Evolutionary conservation across 2,329 filamentous ascomycete genomes (phyloP).

Genomic region (Paraconiothyrium sp.): DNA sequence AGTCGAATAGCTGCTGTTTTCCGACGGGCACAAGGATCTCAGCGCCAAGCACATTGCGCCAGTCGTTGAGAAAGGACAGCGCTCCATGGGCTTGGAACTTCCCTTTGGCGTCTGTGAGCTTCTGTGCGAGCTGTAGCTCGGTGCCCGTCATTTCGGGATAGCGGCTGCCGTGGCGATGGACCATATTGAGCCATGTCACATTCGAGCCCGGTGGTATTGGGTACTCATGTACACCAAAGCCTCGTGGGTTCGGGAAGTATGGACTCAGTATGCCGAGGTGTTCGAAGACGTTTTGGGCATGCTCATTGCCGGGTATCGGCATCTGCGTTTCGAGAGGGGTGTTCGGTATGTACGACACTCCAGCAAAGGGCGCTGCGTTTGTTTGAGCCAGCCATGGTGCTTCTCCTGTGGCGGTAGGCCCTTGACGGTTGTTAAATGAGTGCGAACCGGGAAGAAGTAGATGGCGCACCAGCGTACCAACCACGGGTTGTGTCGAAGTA

Average conservation of each 20-base stretch:
- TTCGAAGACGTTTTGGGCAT: constrained; percentile 74
- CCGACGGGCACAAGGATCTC: constrained; percentile 79
- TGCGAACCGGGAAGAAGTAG: not conserved
- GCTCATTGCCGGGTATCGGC: constrained; percentile 68
- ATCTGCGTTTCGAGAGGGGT: constrained; percentile 75
- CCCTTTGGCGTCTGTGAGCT: constrained; percentile 64
- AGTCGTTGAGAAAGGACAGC: constrained; percentile 73
- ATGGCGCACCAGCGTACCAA: constrained; percentile 36
- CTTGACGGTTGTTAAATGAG: constrained; percentile 42
- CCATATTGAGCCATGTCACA: constrained; percentile 76
- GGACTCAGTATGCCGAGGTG: constrained; percentile 75
- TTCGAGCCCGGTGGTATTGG: constrained; percentile 72
- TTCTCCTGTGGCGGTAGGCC: constrained; percentile 74
- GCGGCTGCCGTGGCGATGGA: constrained; percentile 76
- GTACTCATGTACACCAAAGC: constrained; percentile 79
- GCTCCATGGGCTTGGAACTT: constrained; percentile 66
- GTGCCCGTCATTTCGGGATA: constrained; percentile 71
- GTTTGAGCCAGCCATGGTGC: constrained; percentile 77
- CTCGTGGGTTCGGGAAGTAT: constrained; percentile 72
- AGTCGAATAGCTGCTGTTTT: constrained; percentile 76
- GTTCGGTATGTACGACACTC: constrained; percentile 72
- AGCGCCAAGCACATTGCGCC: constrained; percentile 73
- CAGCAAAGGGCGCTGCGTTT: constrained; percentile 69
- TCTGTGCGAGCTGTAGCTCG: constrained; percentile 61
- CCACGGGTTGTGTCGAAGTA: constrained; percentile 46